Evolutionary conservation across 805 yeast genomes (phyloP).

Genomic region (Metahyphopichia silvanorum): DNA sequence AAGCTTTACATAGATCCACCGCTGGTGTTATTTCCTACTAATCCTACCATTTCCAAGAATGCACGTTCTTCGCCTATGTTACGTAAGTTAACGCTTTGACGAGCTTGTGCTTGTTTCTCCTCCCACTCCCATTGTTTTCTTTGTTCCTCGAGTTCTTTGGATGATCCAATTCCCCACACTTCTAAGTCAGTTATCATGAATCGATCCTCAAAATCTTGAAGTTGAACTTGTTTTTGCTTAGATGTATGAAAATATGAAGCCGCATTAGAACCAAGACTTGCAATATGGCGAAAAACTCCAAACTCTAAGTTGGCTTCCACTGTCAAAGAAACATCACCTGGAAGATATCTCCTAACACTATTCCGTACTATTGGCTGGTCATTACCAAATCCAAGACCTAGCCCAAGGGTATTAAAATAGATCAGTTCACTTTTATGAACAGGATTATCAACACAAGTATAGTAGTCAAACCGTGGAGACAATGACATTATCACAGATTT

Average conservation of each 20-base stretch:
- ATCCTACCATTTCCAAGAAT: slow-evolving; percentile 77
- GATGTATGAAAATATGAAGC: slow-evolving; percentile 25
- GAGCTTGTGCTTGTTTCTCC: slow-evolving; percentile 73
- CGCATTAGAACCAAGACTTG: slow-evolving; percentile 19
- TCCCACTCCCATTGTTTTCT: slow-evolving; percentile 88
- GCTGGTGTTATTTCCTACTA: slow-evolving; percentile 44
- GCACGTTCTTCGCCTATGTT: slow-evolving; percentile 80
- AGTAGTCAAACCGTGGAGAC: slow-evolving; percentile 62
- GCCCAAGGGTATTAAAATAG: slow-evolving; percentile 70
- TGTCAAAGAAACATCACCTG: slow-evolving; percentile 79
- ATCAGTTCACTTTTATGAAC: slow-evolving; percentile 35
- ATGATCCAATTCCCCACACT: slow-evolving; percentile 90
- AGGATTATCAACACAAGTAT: slow-evolving; percentile 24
- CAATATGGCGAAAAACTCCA: slow-evolving; percentile 72
- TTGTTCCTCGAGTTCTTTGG: slow-evolving; percentile 74
- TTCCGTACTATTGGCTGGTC: slow-evolving; percentile 57
- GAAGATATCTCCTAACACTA: slow-evolving; percentile 44
- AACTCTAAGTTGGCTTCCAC: slow-evolving; percentile 77
- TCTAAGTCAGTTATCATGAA: slow-evolving; percentile 73
- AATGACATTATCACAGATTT: slow-evolving; percentile 61
- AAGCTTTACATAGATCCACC: slow-evolving; percentile 59
- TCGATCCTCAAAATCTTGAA: slow-evolving; percentile 57
- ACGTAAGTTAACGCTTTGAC: slow-evolving; percentile 66
- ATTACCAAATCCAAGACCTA: slow-evolving; percentile 82
- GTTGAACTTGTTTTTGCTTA: slow-evolving; percentile 9